Conservation (phyloP, 2,329 filamentous ascomycete genomes). For the Colletotrichum orbiculare region DNA sequence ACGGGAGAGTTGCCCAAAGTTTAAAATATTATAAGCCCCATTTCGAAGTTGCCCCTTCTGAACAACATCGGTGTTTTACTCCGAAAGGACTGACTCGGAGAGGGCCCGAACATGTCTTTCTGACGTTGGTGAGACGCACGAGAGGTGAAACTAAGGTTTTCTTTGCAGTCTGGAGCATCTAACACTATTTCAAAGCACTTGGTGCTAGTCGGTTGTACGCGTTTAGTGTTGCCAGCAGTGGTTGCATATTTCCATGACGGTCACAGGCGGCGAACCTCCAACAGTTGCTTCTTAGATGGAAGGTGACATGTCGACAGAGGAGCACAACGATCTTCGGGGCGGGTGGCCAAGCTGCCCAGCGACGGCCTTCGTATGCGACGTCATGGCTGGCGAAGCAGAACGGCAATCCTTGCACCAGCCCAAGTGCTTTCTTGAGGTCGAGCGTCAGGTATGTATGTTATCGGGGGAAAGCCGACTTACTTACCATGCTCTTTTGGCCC, state of each 20-base stretch:
- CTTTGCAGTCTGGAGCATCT: too few relatives aligned
- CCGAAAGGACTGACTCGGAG: too few relatives aligned
- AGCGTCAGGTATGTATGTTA: neutral
- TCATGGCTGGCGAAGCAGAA: constrained; percentile 40
- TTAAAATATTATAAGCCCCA: too few relatives aligned
- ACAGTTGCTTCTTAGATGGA: constrained; percentile 37
- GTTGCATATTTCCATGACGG: constrained; percentile 38
- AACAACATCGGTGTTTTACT: too few relatives aligned
- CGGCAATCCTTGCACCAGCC: constrained; percentile 37
- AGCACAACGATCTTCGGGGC: constrained; percentile 39
- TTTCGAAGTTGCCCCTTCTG: too few relatives aligned
- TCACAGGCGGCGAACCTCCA: constrained; percentile 44
- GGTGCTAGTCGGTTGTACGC: too few relatives aligned
- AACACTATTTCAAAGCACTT: too few relatives aligned
- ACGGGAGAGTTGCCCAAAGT: too few relatives aligned
- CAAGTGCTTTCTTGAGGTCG: constrained; percentile 37
- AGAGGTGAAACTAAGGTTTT: too few relatives aligned
- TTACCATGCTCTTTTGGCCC: constrained; percentile 40
- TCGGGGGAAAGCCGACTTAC: neutral
- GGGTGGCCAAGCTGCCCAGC: constrained; percentile 44
- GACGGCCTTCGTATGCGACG: constrained; percentile 40
- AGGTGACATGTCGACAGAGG: constrained; percentile 37
- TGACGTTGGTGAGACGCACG: too few relatives aligned
- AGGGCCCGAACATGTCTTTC: too few relatives aligned
- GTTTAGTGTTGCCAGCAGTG: constrained; percentile 16